phyloP scores from a whole-genome alignment of 2,329 filamentous ascomycete genomes.

The Diaporthe aspalathi region DNA sequence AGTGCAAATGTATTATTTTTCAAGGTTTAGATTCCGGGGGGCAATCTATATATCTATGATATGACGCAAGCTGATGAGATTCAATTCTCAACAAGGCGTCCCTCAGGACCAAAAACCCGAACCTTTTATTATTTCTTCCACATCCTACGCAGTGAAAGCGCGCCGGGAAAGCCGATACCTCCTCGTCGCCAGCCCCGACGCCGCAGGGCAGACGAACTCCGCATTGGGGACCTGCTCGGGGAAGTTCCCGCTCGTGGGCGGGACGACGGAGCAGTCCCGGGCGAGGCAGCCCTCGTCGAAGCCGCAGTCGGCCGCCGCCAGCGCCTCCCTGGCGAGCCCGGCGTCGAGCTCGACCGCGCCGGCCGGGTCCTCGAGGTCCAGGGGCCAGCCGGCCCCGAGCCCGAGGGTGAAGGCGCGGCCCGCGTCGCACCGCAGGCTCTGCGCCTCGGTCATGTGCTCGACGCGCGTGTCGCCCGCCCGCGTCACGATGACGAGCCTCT shows the following conservation, averaged over 20 bases:
- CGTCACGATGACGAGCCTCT: slow-evolving; percentile 19
- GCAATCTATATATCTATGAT: not conserved
- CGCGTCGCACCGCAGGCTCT: slow-evolving; percentile 28
- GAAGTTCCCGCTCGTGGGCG: slow-evolving; percentile 23
- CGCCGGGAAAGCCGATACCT: not conserved
- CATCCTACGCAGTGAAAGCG: not conserved
- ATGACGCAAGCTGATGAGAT: not conserved
- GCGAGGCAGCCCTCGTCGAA: slow-evolving; percentile 25
- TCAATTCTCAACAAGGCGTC: fast-evolving
- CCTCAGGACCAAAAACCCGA: not conserved
- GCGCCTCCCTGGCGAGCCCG: slow-evolving; percentile 2
- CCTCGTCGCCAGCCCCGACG: not conserved
- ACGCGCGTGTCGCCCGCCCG: not conserved
- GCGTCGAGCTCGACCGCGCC: slow-evolving; percentile 8
- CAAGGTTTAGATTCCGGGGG: not conserved
- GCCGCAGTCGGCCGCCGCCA: not conserved
- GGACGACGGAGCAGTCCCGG: not conserved
- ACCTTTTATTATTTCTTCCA: not conserved
- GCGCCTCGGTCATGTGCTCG: slow-evolving; percentile 25
- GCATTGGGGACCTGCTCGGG: slow-evolving; percentile 19
- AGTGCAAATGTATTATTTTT: not conserved
- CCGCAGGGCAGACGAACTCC: not conserved
- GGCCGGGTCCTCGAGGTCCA: slow-evolving; percentile 1
- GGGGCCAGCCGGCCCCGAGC: not conserved
- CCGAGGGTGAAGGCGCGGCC: slow-evolving; percentile 1